phyloP scores from a whole-genome alignment of 2,329 filamentous ascomycete genomes.

The Xylariaceae sp. region DNA sequence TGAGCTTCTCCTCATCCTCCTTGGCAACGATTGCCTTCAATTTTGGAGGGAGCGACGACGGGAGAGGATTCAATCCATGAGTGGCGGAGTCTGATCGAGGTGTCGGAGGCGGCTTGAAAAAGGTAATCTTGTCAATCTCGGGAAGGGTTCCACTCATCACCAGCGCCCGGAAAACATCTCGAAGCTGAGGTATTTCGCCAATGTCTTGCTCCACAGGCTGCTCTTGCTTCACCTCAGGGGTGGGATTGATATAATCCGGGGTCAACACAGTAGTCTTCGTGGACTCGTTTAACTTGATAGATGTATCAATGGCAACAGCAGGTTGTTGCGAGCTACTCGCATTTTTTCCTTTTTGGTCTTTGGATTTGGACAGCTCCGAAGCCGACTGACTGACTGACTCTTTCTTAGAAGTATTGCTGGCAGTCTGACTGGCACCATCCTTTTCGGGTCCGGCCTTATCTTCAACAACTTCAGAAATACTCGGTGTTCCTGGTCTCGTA shows the following conservation, averaged over 20 bases:
- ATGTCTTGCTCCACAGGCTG: conserved; percentile 30
- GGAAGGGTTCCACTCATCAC: conserved; percentile 33
- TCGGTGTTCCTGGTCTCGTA: conserved; percentile 31
- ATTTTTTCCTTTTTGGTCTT: conserved; percentile 24
- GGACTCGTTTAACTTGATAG: conserved; percentile 33
- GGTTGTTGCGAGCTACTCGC: conserved; percentile 28
- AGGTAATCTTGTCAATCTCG: conserved; percentile 35
- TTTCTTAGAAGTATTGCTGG: conserved; percentile 23
- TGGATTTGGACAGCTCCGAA: conserved; percentile 23
- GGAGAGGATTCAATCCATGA: conserved; percentile 29
- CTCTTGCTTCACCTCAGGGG: conserved; percentile 28
- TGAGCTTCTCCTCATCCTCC: conserved; percentile 51
- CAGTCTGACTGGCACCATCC: conserved; percentile 21
- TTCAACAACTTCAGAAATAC: conserved; percentile 27
- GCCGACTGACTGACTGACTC: conserved; percentile 14
- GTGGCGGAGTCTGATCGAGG: conserved; percentile 33
- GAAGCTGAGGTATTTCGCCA: conserved; percentile 31
- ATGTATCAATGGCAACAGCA: conserved; percentile 28
- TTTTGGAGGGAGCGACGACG: conserved; percentile 36
- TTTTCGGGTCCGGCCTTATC: conserved; percentile 30
- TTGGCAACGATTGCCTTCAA: conserved; percentile 45
- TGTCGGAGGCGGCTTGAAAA: conserved; percentile 37
- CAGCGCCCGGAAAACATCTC: conserved; percentile 37
- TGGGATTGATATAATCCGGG: conserved; percentile 31
- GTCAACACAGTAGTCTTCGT: conserved; percentile 34